Evolutionary conservation across 768 basidiomycete species (phyloP), one percentile per base, ranked within the genome.

Genomic region (Auricularia sp.): DNA sequence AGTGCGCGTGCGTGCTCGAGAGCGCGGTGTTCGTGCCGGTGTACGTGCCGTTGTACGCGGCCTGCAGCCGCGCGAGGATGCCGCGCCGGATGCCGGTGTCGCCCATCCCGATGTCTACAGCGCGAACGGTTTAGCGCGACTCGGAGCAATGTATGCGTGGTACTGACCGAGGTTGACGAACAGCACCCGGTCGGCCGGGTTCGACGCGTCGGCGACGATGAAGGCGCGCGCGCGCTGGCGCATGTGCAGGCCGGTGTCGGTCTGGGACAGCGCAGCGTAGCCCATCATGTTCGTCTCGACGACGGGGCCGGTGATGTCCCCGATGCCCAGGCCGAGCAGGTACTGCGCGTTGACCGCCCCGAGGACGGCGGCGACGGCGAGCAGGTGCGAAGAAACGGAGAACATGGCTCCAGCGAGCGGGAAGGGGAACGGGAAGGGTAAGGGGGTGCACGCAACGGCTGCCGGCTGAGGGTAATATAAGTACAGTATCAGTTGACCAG

Each of bases 211-310:
- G 33, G 83, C 74, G 18, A 91, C 74, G 66, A 91, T 87, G 70
- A 85, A 91, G 0, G 87, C 88, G 21, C 90, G 85, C 69, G 85
- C 86, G 62, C 87, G 83, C 72, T 91, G 84, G 16, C 90, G 81
- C 87, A 90, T 85, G 72, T 91, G 89, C 64, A 91, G 75, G 7
- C 90, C 89, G 0, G 84, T 86, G 70, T 86, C 87, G 1, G 82
- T 85, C 72, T 92, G 90, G 0, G 77, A 70, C 7, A 85, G 70
- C 1, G 75, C 78, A 3, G 87, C 88, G 72, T 90, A 91, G 7
- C 90, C 88, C 87, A 90, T 88, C 85, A 90, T 87, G 67, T 89
- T 90, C 18, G 89, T 91, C 77, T 91, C 88, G 5, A 90, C 88
- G 18, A 90, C 83, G 3, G 88, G 87, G 23, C 86, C 87, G 66